phyloP scores from a whole-genome alignment of 345 rosid species.

The Gossypium longicalyx region DNA sequence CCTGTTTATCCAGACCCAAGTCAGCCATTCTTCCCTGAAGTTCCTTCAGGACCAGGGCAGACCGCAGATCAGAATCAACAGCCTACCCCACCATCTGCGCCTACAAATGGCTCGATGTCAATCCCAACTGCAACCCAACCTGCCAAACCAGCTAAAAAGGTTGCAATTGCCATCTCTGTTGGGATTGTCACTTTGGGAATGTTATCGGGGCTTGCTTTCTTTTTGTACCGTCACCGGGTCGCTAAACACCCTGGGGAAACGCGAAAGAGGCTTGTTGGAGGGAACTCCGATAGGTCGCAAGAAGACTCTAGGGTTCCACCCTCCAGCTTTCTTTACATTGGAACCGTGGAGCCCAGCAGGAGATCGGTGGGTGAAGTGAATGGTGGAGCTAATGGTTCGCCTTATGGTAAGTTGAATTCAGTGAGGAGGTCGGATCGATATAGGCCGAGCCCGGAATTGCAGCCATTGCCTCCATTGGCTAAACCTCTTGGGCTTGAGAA shows the following conservation, averaged over 20 bases:
- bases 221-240: conserved; percentile 65
- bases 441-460: conserved; percentile 92
- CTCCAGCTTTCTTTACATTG: conserved; percentile 32
- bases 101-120: conserved; percentile 57
- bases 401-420: conserved; percentile 67
- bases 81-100: conserved; percentile 39
- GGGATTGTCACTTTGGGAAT: conserved; percentile 92
- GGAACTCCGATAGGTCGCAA: background rate
- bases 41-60: conserved; percentile 45
- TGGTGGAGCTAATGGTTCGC: conserved; percentile 48
- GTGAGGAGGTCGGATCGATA: conserved; percentile 77
- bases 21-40: conserved; percentile 91
- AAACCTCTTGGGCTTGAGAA: conserved; percentile 41
- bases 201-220: conserved; percentile 86
- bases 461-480: conserved; percentile 78
- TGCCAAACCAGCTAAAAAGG: conserved; percentile 64
- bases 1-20: conserved; percentile 44
- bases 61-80: conserved; percentile 44
- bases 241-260: conserved; percentile 50
- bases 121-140: conserved; percentile 69
- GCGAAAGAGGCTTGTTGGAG: conserved; percentile 65
- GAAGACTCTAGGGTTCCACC: background rate
- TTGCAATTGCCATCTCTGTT: conserved; percentile 81
- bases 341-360: conserved; percentile 73
- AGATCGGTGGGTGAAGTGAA: conserved; percentile 40